Evolutionary conservation across 108 stramenopile species (phyloP).

Genomic region (Skeletonema costatum): DNA sequence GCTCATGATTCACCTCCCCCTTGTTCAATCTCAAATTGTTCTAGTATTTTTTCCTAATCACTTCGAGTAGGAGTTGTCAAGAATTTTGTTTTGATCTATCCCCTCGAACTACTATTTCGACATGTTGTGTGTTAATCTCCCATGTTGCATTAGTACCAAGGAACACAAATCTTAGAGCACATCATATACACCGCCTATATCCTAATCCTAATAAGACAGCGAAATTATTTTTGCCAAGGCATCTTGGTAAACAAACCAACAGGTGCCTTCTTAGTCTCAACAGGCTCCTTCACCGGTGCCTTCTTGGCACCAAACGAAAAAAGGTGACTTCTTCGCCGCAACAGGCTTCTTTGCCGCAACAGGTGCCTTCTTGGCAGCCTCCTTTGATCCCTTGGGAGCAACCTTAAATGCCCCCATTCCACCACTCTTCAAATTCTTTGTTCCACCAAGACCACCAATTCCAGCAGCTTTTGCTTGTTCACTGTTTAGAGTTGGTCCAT

Average conservation of each 20-base stretch:
- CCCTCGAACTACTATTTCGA: no score
- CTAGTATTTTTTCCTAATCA: no score
- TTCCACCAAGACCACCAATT: not conserved
- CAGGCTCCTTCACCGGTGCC: not conserved
- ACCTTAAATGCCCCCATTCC: not conserved
- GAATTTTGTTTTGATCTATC: no score
- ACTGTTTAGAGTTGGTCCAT: not conserved
- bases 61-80: no score
- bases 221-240: not conserved
- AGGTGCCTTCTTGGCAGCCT: not conserved
- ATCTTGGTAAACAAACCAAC: not conserved
- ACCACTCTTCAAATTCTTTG: not conserved
- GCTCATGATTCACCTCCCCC: no score
- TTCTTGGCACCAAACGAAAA: not conserved
- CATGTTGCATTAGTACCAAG: no score
- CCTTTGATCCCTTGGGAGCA: not conserved
- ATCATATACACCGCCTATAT: no score
- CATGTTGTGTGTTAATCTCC: no score
- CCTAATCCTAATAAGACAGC: no score
- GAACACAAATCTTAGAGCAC: no score
- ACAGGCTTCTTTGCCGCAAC: not conserved
- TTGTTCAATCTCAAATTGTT: no score
- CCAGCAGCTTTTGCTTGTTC: not conserved
- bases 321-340: not conserved
- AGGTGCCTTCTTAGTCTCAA: not conserved